Percentiles rank a stretch among this genome's conserved stretches.
Evolutionary conservation across 257 asterid species (phyloP).

Genomic region (Solanum etuberosum): DNA sequence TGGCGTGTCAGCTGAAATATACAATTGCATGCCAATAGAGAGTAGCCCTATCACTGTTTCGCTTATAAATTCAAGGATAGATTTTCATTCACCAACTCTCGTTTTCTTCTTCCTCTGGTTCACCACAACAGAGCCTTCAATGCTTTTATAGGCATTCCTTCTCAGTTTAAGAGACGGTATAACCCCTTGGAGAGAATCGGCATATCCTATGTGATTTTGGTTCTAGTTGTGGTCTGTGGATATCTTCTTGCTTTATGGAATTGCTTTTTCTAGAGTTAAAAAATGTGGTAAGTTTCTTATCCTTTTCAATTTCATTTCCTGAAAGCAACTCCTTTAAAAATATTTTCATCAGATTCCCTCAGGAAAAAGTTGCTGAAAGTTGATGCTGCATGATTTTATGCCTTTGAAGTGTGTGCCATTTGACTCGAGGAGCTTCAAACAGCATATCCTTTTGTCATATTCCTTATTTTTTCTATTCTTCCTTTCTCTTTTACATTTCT

Average conservation of each 20-base stretch:
- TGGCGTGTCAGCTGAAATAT: not conserved
- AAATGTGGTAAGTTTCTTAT: not conserved
- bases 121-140: not conserved
- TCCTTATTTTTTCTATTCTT: not conserved
- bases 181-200: slow-evolving; percentile 19
- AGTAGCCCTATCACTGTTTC: slow-evolving; percentile 22
- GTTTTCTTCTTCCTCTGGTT: not conserved
- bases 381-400: not conserved
- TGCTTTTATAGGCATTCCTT: not conserved
- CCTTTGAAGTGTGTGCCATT: not conserved
- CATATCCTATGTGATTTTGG: slow-evolving; percentile 20
- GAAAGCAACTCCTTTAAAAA: not conserved
- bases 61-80: not conserved
- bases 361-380: not conserved
- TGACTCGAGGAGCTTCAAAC: not conserved
- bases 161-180: slow-evolving; percentile 5
- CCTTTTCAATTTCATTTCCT: no score
- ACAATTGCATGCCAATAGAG: not conserved
- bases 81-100: not conserved
- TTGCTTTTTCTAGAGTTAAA: not conserved
- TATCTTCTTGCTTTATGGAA: not conserved
- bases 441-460: slow-evolving; percentile 22
- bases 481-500: not conserved
- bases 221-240: not conserved
- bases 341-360: not conserved